Percentiles rank a stretch among this genome's conserved stretches.
These are phyloP conservation scores for Larix sibirica DNA, from an alignment of 83 land plant species.

Conservation along the genomic window DNA sequence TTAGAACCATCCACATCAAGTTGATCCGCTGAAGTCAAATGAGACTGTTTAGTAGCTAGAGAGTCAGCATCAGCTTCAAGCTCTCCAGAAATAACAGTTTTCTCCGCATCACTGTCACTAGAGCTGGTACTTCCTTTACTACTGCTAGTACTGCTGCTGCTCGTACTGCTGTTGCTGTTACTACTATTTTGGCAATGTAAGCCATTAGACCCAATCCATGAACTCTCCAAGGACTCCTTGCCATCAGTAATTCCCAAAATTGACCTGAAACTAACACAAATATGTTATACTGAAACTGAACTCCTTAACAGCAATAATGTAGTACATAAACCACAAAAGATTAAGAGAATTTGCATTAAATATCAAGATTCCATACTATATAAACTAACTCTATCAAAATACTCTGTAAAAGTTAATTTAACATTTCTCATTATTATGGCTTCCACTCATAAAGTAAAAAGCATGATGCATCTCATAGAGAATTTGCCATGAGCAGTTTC, in stretches of 20 bases:
- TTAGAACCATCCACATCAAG: constrained; percentile 31
- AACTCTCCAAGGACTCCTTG: constrained; percentile 23
- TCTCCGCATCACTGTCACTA: constrained; percentile 65
- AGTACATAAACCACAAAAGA: not conserved
- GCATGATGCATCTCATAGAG: too few relatives aligned
- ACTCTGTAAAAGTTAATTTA: not conserved
- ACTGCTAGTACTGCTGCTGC: constrained; percentile 66
- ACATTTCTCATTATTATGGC: too few relatives aligned
- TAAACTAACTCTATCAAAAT: not conserved
- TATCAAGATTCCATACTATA: not conserved
- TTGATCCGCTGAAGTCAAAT: constrained; percentile 51
- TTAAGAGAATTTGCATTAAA: not conserved
- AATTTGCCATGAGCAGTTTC: too few relatives aligned
- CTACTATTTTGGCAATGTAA: constrained; percentile 27
- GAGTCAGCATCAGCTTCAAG: constrained; percentile 97
- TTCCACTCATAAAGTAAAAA: too few relatives aligned
- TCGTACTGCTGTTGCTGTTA: constrained; percentile 67
- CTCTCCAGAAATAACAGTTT: constrained; percentile 42
- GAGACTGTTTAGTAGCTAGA: constrained; percentile 60
- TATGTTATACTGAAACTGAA: not conserved
- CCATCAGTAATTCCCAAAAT: constrained; percentile 19
- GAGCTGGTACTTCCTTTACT: constrained; percentile 74
- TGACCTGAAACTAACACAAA: constrained; percentile 20
- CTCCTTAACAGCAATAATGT: not conserved
- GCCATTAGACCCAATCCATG: constrained; percentile 34